Evolutionary conservation across 129 eudicot species (phyloP).

Genomic region (Lactuca saligna): DNA sequence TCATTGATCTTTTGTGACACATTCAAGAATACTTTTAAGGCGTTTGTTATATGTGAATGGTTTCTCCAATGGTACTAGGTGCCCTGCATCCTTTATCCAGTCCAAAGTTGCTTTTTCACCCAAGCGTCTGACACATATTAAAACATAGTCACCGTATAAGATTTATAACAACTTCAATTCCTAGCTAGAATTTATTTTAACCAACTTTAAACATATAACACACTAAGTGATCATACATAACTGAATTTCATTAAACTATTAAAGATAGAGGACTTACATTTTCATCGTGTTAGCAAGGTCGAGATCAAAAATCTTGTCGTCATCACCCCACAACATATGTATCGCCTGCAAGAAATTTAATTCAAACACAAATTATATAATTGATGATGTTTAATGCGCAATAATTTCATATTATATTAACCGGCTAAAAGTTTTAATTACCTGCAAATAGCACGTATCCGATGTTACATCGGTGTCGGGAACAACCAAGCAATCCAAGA

Average conservation of each 20-base stretch:
- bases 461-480: conserved; percentile 37
- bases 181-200: no score
- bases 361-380: neutral
- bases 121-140: conserved; percentile 29
- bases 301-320: conserved; percentile 43
- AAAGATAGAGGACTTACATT: conserved; percentile 25
- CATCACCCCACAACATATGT: conserved; percentile 55
- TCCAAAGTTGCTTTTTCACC: conserved; percentile 36
- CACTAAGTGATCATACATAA: no score
- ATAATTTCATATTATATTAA: conserved; percentile 1
- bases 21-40: conserved; percentile 41
- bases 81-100: conserved; percentile 47
- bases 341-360: conserved; percentile 30
- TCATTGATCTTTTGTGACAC: conserved; percentile 2
- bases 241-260: no score
- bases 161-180: neutral
- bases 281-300: conserved; percentile 40
- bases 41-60: conserved; percentile 38
- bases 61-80: conserved; percentile 41
- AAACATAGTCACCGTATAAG: neutral
- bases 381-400: neutral
- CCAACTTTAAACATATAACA: neutral
- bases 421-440: conserved; percentile 24
- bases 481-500: conserved; percentile 44
- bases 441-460: conserved; percentile 37